These are phyloP conservation scores for Botryotinia calthae DNA, from an alignment of 2,329 filamentous ascomycete species.

Conservation along the genomic window DNA sequence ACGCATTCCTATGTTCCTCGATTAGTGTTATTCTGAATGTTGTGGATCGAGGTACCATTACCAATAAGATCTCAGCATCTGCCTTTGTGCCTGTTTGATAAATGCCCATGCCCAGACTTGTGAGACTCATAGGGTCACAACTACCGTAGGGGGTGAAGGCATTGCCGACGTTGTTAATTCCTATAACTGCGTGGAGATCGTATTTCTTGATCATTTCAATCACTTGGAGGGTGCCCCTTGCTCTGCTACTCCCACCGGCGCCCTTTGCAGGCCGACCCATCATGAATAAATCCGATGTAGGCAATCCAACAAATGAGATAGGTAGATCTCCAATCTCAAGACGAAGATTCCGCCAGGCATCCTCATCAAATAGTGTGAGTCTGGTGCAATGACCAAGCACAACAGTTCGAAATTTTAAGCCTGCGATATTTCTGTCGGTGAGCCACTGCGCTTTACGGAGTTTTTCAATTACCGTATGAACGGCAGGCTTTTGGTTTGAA, in stretches of 20 bases:
- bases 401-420: conserved; percentile 49
- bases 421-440: conserved; percentile 23
- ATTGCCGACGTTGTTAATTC: conserved; percentile 72
- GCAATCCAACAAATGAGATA: conserved; percentile 65
- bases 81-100: conserved; percentile 63
- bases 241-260: conserved; percentile 37
- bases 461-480: conserved; percentile 53
- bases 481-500: conserved; percentile 46
- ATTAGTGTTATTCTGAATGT: conserved; percentile 19
- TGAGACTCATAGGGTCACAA: conserved; percentile 62
- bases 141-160: conserved; percentile 70
- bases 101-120: conserved; percentile 61
- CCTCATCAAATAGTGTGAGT: conserved; percentile 53
- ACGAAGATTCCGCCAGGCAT: conserved; percentile 51
- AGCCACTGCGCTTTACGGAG: conserved; percentile 53
- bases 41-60: conserved; percentile 38
- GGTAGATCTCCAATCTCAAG: conserved; percentile 52
- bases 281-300: conserved; percentile 72
- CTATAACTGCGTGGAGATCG: conserved; percentile 57
- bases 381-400: conserved; percentile 68
- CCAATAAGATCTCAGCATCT: conserved; percentile 58
- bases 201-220: conserved; percentile 58
- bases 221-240: conserved; percentile 61
- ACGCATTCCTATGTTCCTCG: conserved; percentile 33
- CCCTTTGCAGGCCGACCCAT: conserved; percentile 50